Evolutionary conservation across 2,329 filamentous ascomycete genomes (phyloP).

Genomic region (Paramyrothecium sp.): DNA sequence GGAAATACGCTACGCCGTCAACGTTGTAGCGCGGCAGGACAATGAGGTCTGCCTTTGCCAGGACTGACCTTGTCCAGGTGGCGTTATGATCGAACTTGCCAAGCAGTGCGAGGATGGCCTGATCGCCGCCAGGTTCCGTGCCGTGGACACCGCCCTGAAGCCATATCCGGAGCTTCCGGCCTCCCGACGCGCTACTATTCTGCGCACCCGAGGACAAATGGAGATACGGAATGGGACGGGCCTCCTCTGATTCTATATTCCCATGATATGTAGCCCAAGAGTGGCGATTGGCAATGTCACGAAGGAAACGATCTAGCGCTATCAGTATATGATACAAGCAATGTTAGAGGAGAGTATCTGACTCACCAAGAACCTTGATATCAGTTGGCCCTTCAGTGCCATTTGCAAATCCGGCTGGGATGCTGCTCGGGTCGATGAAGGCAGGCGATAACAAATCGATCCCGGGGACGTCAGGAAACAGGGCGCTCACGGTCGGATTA

Average conservation of each 20-base stretch:
- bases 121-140: constrained; percentile 29
- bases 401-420: not conserved
- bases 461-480: not conserved
- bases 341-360: too few relatives aligned
- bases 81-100: constrained; percentile 25
- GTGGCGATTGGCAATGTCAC: constrained; percentile 16
- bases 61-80: constrained; percentile 23
- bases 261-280: constrained; percentile 20
- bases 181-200: constrained; percentile 7
- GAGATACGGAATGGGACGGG: constrained; percentile 17
- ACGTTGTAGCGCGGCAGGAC: constrained; percentile 29
- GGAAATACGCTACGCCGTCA: constrained; percentile 31
- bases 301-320: constrained; percentile 14
- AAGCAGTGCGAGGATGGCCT: constrained; percentile 25
- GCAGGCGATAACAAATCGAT: not conserved
- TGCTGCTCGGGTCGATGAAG: not conserved
- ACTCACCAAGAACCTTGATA: not conserved
- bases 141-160: constrained; percentile 29
- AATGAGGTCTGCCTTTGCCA: constrained; percentile 24
- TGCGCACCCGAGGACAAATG: constrained; percentile 1
- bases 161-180: constrained; percentile 25
- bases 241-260: constrained; percentile 17
- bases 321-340: too few relatives aligned
- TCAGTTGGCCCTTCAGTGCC: not conserved
- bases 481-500: not conserved